phyloP scores from a whole-genome alignment of 2,329 filamentous ascomycete genomes.

The Endothia cerciana region DNA sequence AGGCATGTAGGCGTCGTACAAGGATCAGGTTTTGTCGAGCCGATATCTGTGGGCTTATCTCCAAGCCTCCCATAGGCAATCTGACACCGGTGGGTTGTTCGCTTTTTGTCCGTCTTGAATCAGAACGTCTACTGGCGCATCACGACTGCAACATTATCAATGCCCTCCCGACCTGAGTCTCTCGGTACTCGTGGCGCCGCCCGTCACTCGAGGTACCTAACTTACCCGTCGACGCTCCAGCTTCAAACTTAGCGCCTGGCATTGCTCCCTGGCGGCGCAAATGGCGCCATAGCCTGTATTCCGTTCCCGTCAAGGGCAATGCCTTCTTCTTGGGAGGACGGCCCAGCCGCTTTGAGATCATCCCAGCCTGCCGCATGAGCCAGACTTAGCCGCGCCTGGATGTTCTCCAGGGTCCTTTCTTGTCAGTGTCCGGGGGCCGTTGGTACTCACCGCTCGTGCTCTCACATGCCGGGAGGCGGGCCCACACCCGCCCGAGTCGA shows the following conservation, averaged over 20 bases:
- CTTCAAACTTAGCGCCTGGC: neutral
- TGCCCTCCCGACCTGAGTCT: neutral
- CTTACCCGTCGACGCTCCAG: neutral
- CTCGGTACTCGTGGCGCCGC: neutral
- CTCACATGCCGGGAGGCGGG: neutral
- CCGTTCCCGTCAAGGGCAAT: neutral
- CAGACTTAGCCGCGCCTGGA: neutral
- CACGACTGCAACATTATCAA: neutral
- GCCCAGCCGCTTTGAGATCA: neutral
- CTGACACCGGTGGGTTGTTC: neutral
- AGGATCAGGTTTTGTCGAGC: neutral
- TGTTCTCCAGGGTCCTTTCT: neutral
- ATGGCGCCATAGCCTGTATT: slow-evolving; percentile 1
- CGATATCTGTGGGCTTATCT: neutral
- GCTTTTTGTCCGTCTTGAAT: neutral
- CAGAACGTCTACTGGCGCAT: neutral
- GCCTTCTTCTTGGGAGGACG: neutral
- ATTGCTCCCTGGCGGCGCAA: slow-evolving; percentile 8
- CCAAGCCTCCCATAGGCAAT: neutral
- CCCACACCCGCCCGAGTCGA: neutral
- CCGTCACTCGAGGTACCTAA: neutral
- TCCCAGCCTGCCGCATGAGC: neutral
- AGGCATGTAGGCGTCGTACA: neutral
- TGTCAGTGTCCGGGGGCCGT: too few relatives aligned
- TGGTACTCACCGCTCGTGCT: neutral